Percentiles rank a stretch among this genome's conserved stretches.
phyloP scores from a whole-genome alignment of 495 filamentous ascomycete species.

The Entonaema liquescens region DNA sequence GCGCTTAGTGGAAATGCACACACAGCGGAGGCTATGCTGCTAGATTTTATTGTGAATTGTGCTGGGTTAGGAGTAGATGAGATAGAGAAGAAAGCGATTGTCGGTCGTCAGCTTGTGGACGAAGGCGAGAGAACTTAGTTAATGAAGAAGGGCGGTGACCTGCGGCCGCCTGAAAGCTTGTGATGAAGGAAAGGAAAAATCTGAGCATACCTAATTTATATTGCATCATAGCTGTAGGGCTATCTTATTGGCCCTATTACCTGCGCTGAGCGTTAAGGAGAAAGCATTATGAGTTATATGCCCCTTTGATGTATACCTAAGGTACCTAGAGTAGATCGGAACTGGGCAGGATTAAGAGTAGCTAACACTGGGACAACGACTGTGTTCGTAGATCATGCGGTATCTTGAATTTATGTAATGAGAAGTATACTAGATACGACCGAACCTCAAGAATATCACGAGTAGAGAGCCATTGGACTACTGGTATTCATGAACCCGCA shows the following conservation, averaged over 20 bases:
- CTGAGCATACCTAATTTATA: background rate
- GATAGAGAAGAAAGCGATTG: conserved; percentile 31
- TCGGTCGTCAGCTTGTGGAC: conserved; percentile 43
- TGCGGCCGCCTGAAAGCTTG: conserved; percentile 46
- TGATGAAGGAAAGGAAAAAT: conserved; percentile 33
- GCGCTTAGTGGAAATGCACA: conserved; percentile 48
- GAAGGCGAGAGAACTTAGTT: conserved; percentile 43
- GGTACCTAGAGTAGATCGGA: too few species aligned
- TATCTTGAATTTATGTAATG: background rate
- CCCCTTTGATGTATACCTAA: too few species aligned
- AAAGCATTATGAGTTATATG: too few species aligned
- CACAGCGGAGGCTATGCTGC: conserved; percentile 49
- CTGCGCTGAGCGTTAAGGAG: background rate
- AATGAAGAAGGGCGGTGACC: conserved; percentile 48
- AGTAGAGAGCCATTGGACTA: conserved; percentile 23
- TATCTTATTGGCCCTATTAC: too few species aligned
- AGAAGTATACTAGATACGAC: conserved; percentile 31
- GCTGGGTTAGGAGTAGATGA: conserved; percentile 35
- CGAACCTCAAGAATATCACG: conserved; percentile 9
- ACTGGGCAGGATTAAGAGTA: too few species aligned
- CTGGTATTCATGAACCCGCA: conserved; percentile 1
- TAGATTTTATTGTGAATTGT: conserved; percentile 47
- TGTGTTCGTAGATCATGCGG: background rate
- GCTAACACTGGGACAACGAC: background rate
- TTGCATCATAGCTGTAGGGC: too few species aligned